Evolutionary conservation across 2,329 filamentous ascomycete species (phyloP).

Genomic region (Colletotrichum euphorbiae): DNA sequence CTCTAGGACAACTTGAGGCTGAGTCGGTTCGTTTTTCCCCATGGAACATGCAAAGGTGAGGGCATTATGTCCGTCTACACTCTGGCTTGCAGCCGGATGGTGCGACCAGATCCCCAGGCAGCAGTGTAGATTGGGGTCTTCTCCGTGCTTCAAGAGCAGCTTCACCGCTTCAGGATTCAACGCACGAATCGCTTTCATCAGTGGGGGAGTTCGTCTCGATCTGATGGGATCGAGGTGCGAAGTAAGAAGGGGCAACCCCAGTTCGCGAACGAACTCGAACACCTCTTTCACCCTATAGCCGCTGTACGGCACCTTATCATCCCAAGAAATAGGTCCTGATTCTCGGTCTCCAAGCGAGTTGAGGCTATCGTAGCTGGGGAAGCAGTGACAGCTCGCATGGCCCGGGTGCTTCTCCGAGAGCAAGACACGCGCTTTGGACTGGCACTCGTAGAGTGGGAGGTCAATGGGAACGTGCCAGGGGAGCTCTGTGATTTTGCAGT

Average conservation of each 20-base stretch:
- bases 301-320: not conserved
- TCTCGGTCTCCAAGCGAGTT: not conserved
- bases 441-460: not conserved
- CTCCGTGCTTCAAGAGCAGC: constrained; percentile 1
- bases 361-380: constrained; percentile 15
- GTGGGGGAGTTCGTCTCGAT: not conserved
- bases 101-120: not conserved
- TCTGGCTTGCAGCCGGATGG: not conserved
- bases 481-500: not conserved
- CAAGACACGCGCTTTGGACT: not conserved
- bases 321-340: not conserved
- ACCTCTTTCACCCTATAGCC: not conserved
- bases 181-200: constrained; percentile 1
- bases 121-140: not conserved
- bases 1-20: not conserved
- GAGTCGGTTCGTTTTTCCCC: not conserved
- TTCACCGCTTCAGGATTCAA: not conserved
- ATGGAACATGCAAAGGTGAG: constrained; percentile 3
- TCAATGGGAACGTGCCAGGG: not conserved
- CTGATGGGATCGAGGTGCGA: not conserved
- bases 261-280: constrained; percentile 1
- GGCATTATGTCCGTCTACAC: not conserved
- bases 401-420: not conserved
- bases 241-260: not conserved
- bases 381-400: constrained; percentile 1